Percentiles rank a stretch among this genome's conserved stretches.
Conservation (phyloP, 2,329 filamentous ascomycete genomes). For the Talaromyces sp. region DNA sequence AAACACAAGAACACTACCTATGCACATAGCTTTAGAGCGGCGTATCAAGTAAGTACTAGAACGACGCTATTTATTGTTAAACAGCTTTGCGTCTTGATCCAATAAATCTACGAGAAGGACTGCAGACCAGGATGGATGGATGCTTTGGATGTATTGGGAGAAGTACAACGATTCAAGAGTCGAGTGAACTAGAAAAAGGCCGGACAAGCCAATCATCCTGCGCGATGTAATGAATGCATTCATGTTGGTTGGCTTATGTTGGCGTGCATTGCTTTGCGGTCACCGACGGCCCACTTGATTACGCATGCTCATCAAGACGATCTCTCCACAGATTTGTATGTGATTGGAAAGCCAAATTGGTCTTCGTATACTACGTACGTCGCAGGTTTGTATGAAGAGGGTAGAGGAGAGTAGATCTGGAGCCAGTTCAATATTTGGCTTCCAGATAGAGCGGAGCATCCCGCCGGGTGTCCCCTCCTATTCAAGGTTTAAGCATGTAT, state of each 20-base stretch:
- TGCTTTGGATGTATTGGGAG: neutral
- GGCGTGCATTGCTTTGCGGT: neutral
- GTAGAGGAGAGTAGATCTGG: neutral
- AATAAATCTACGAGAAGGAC: neutral
- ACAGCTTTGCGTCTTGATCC: neutral
- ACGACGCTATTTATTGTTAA: neutral
- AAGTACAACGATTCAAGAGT: neutral
- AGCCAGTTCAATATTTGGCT: neutral
- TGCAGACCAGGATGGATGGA: neutral
- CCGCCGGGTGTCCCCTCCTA: neutral
- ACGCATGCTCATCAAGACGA: slow-evolving; percentile 2
- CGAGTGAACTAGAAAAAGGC: neutral
- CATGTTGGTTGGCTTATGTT: neutral
- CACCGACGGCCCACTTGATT: slow-evolving; percentile 11
- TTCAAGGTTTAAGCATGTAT: slow-evolving; percentile 9
- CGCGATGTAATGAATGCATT: neutral
- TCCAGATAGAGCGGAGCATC: neutral
- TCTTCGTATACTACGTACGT: neutral
- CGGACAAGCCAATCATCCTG: neutral
- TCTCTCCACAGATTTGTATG: neutral
- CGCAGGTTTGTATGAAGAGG: neutral
- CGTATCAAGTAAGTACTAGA: neutral
- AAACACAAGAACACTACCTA: neutral
- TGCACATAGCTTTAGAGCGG: too few species aligned
- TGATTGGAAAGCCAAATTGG: neutral